A percentile compares a stretch with the other conserved stretches of the same genome.
phyloP scores from a whole-genome alignment of 768 basidiomycete species.

The Rhodotorula paludigena region DNA sequence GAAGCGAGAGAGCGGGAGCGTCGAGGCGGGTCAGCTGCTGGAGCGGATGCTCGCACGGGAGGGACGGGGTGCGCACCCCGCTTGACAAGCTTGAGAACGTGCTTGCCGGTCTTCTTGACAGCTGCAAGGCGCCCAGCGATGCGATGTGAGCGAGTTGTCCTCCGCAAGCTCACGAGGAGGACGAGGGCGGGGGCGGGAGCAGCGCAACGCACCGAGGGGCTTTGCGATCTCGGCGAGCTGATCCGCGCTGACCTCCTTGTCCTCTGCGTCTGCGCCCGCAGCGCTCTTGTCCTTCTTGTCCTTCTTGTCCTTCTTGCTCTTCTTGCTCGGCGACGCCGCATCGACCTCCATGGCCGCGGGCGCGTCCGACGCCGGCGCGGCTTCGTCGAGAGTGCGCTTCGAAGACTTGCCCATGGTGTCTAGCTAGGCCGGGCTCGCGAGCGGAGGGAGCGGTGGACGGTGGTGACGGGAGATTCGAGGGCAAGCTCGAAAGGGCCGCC shows the following conservation, averaged over 20 bases:
- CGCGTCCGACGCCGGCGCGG: slow-evolving; percentile 13
- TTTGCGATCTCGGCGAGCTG: slow-evolving; percentile 90
- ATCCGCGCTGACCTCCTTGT: slow-evolving; percentile 63
- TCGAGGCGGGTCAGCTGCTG: neutral
- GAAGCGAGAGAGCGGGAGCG: neutral
- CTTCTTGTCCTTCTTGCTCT: slow-evolving; percentile 58
- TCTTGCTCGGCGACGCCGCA: slow-evolving; percentile 39
- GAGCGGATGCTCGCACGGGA: neutral
- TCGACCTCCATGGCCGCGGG: slow-evolving; percentile 40
- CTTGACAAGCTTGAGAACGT: slow-evolving; percentile 89
- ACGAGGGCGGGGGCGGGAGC: neutral
- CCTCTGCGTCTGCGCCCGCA: slow-evolving; percentile 59
- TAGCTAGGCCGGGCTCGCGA: too few species aligned
- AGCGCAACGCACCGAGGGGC: slow-evolving; percentile 54
- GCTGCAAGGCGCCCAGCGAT: slow-evolving; percentile 50
- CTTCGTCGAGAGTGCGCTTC: slow-evolving; percentile 30
- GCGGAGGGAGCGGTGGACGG: neutral
- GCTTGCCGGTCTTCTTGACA: slow-evolving; percentile 86
- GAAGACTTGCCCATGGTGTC: slow-evolving; percentile 30
- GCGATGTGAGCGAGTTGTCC: neutral
- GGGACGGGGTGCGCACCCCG: slow-evolving; percentile 56
- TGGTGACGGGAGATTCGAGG: neutral
- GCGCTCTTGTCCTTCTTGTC: slow-evolving; percentile 62
- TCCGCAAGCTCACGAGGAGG: too few species aligned
- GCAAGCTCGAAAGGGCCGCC: too few species aligned